These are phyloP conservation scores for Blastobotrys arbuscula DNA, from an alignment of 1,139 yeast genomes.

Conservation along the genomic window DNA sequence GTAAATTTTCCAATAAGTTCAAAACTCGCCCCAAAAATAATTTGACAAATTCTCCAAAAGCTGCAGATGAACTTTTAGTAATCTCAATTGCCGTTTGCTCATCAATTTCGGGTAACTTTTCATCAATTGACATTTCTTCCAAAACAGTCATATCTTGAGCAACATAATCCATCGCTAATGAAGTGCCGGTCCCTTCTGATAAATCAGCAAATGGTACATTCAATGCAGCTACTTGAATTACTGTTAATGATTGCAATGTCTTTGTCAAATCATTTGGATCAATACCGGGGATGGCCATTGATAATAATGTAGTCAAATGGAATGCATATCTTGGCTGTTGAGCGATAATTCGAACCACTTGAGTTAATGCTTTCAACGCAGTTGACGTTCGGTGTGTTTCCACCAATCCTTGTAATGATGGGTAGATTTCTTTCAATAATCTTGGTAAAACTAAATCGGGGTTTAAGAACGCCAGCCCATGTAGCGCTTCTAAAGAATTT, in stretches of 20 bases:
- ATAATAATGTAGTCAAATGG: constrained; percentile 69
- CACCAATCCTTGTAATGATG: constrained; percentile 70
- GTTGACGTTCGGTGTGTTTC: constrained; percentile 77
- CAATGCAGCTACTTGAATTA: constrained; percentile 65
- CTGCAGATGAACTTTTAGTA: constrained; percentile 66
- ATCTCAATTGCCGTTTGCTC: constrained; percentile 49
- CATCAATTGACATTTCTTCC: constrained; percentile 23
- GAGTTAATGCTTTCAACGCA: constrained; percentile 64
- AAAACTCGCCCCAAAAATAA: constrained; percentile 57
- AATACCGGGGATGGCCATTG: constrained; percentile 70
- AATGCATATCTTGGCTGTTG: constrained; percentile 61
- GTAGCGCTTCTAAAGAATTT: constrained; percentile 56
- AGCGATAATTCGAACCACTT: constrained; percentile 64
- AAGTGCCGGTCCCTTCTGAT: constrained; percentile 34
- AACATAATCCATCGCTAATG: constrained; percentile 69
- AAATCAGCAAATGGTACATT: constrained; percentile 57
- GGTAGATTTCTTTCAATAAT: constrained; percentile 70
- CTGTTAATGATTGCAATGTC: constrained; percentile 63
- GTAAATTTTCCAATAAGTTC: constrained; percentile 67
- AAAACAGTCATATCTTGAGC: constrained; percentile 39
- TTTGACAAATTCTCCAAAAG: constrained; percentile 58
- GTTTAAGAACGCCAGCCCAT: constrained; percentile 57
- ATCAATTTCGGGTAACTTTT: constrained; percentile 34
- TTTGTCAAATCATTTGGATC: constrained; percentile 83
- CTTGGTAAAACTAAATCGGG: constrained; percentile 60